Evolutionary conservation across 192 early-diverging fungal species (phyloP).

Genomic region (Backusella australiensis): DNA sequence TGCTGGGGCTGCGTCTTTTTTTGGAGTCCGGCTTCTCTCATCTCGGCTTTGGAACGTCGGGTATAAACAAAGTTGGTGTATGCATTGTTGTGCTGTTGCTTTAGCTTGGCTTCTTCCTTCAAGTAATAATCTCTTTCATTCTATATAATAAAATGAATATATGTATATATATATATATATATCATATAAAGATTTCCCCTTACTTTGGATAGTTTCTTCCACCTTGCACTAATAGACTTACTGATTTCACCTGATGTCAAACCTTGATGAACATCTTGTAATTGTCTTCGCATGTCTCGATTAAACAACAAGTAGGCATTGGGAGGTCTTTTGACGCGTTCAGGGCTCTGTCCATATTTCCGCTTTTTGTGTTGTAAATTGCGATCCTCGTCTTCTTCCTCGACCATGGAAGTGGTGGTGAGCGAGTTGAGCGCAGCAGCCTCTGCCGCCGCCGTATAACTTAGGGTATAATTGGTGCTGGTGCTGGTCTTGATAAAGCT

Average conservation of each 20-base stretch:
- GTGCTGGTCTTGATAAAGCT: background rate
- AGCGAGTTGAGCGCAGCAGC: background rate
- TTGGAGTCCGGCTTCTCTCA: conserved; percentile 44
- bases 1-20: background rate
- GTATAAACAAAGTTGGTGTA: conserved; percentile 58
- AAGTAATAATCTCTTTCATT: conserved; percentile 42
- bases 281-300: conserved; percentile 53
- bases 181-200: background rate
- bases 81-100: conserved; percentile 45
- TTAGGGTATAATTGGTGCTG: background rate
- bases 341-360: conserved; percentile 17
- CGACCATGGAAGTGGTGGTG: background rate
- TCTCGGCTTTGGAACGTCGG: conserved; percentile 56
- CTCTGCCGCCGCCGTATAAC: background rate
- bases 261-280: conserved; percentile 52
- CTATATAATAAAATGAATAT: conserved; percentile 11
- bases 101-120: conserved; percentile 43
- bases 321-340: conserved; percentile 51
- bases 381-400: background rate
- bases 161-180: too few relatives aligned
- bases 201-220: conserved; percentile 46
- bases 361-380: background rate
- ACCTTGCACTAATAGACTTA: conserved; percentile 51
- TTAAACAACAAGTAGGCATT: conserved; percentile 63
- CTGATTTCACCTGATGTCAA: conserved; percentile 59